Evolutionary conservation across 2,329 filamentous ascomycete genomes (phyloP), one percentile per base, ranked within the genome.

Genomic region (Thielaviopsis euricoi): DNA sequence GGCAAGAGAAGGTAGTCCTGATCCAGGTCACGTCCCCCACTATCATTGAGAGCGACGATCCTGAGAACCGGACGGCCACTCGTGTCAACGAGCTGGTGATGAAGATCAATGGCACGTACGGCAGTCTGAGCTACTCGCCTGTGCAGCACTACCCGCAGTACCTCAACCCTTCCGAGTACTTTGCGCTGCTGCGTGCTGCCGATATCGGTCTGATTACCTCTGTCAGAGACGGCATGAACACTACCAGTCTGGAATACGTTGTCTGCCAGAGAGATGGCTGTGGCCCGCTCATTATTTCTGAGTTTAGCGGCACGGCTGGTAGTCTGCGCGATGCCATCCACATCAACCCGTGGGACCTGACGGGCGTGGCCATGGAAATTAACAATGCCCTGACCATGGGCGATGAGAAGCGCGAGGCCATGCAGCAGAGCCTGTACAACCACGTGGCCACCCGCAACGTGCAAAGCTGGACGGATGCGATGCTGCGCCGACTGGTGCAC

Each of bases 191-290:
- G 56, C 83, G 91, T 23, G 82, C 89, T 2, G 90, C 87, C 37
- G 89, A 97, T 68, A 87, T 96, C 63, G 91, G 89, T 3, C 76
- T 97, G 55, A 96, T 97, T 70, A 96, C 93, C 6, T 95, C 89
- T 64, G 90, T 97, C 22, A 83, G 91, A 61, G 93, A 97, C 69
- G 91, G 91, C 60, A 96, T 97, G 90, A 97, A 96, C 74, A 96
- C 91, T 0, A 95, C 90, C 21, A 94, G 89, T 68, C 75, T 97
- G 64, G 93, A 97, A 71, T 97, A 96, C 68, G 83, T 97, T 59
- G 80, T 95, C 59, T 95, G 89, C 69, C 91, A 97, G 71, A 86
- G 88, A 66, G 85, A 93, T 62, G 84, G 83, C 58, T 83, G 90
- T 64, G 87, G 90, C 0, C 91, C 90, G 1, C 75, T 97, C 52